Conservation (phyloP, 306 rosid species). For the Rubus idaeus region DNA sequence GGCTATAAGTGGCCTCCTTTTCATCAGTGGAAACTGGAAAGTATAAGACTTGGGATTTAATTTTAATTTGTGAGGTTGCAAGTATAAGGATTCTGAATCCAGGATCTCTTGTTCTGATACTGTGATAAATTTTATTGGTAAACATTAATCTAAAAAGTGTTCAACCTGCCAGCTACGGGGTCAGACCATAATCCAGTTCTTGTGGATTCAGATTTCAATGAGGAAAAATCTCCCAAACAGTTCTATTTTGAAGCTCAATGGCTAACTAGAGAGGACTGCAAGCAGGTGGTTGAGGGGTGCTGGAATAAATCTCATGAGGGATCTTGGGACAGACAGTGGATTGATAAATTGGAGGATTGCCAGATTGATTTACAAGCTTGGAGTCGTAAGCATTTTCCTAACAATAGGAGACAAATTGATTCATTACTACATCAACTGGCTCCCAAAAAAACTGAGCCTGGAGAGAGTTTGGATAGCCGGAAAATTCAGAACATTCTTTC, state of each 20-base stretch:
- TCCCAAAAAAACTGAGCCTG: too few relatives aligned
- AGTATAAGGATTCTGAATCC: background rate
- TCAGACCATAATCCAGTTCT: background rate
- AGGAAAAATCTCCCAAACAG: background rate
- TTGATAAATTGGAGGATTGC: background rate
- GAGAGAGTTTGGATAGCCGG: too few relatives aligned
- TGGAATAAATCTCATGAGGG: background rate
- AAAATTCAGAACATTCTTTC: too few relatives aligned
- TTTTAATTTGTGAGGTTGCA: background rate
- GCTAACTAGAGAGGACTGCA: background rate
- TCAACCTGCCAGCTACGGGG: background rate
- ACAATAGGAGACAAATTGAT: too few relatives aligned
- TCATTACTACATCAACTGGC: too few relatives aligned
- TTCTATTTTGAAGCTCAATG: background rate
- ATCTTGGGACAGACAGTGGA: background rate
- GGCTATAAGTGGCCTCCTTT: background rate
- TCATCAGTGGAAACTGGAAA: too few relatives aligned
- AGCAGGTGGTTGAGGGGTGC: background rate
- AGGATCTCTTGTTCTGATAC: background rate
- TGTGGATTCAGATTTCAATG: background rate
- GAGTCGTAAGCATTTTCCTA: too few relatives aligned
- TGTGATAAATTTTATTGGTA: background rate
- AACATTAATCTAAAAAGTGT: background rate
- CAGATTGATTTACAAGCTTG: background rate
- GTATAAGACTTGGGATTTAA: background rate